Percentiles rank a stretch among this genome's conserved stretches.
Conservation (phyloP, 495 filamentous ascomycete genomes). For the Astrothelium subdiscretum region DNA sequence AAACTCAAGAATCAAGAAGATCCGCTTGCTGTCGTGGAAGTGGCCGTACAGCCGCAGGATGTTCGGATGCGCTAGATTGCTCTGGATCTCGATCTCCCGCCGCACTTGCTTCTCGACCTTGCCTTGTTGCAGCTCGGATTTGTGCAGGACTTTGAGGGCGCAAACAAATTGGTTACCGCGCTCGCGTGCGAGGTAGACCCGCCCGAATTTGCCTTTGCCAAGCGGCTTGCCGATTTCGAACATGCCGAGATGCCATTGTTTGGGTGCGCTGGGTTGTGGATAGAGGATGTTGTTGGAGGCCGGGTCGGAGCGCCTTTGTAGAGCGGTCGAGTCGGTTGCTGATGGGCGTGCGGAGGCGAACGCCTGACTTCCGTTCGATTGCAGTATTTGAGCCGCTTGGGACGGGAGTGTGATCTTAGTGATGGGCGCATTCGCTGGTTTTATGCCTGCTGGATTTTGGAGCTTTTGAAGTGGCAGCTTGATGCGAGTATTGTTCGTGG, state of each 20-base stretch:
- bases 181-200: conserved; percentile 92
- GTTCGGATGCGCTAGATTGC: conserved; percentile 90
- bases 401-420: conserved; percentile 55
- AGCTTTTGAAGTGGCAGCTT: conserved; percentile 34
- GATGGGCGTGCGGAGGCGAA: conserved; percentile 20
- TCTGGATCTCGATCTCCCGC: conserved; percentile 96
- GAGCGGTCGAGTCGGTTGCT: conserved; percentile 39
- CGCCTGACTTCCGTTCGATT: conserved; percentile 20
- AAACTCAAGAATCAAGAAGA: conserved; percentile 93
- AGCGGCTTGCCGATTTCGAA: conserved; percentile 95
- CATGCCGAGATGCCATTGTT: conserved; percentile 90
- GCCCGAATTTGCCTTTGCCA: conserved; percentile 94
- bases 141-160: conserved; percentile 92
- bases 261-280: conserved; percentile 48
- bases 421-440: conserved; percentile 33
- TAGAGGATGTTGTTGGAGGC: conserved; percentile 39
- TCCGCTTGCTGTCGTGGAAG: conserved; percentile 92
- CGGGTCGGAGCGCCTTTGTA: conserved; percentile 5
- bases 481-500: conserved; percentile 24
- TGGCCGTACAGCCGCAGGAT: conserved; percentile 89
- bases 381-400: conserved; percentile 49
- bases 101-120: conserved; percentile 95
- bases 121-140: conserved; percentile 81
- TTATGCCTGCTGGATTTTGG: conserved; percentile 17
- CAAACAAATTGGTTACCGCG: conserved; percentile 83